Base-by-base conservation (phyloP, 2,329 filamentous ascomycete species). In the Rhinocladiella similis region DNA sequence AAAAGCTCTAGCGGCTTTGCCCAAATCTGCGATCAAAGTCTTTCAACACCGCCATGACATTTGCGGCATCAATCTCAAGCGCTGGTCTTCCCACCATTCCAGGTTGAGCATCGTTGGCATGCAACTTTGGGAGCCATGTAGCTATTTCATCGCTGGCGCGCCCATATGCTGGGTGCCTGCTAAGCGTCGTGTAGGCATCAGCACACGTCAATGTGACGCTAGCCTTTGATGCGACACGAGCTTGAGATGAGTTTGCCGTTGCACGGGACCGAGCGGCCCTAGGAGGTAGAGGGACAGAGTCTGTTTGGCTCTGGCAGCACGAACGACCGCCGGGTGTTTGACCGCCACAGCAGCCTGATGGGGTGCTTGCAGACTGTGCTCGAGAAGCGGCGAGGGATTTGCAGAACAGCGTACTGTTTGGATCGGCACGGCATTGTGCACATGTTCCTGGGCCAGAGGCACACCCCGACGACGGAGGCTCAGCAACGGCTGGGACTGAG, bases 11-110 rank as follows among this genome's bases (percentile, higher is more conserved):
- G 33, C 45, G 39, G 43, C 61, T 64, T 46, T 63, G 52, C 13
- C 85, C 85, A 69, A 92, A 92, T 52, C 89, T 77, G 48, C 90
- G 80, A 66, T 92, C 89, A 73, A 92, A 92, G 61, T 89, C 86
- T 71, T 89, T 89, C 57, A 92, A 73, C n/a, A 91, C 89, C 41
- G 87, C 87, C 89, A 92, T 91, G 53, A 92, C 90, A 70, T 88
- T 91, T 0, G 89, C 89, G 5, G 89, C 88, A 72, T 92, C 89
- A 14, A 92, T 88, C 69, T 92, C 89, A 65, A 91, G 85, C 1
- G 88, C 85, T 41, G 81, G 80, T 53, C 77, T 77, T 5, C 59
- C 59, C 5, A 64, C 66, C 20, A 68, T 58, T 36, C 70, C 66
- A 22, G 48, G 35, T 19, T 33, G 22, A 7, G 74, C 59, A 38